phyloP scores from a whole-genome alignment of 2,329 filamentous ascomycete genomes.

The Pseudocercospora eumusae region DNA sequence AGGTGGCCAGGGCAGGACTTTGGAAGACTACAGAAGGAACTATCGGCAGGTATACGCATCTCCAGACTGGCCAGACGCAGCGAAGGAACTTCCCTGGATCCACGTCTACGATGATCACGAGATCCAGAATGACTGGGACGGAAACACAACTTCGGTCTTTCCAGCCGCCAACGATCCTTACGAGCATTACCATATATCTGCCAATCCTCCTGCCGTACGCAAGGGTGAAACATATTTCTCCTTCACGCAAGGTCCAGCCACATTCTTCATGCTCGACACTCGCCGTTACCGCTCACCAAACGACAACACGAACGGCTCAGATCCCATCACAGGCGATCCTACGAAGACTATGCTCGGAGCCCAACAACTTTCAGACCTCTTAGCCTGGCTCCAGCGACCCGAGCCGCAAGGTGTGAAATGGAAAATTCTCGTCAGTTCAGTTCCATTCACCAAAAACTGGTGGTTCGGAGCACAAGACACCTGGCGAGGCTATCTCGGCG shows the following conservation, averaged over 20 bases:
- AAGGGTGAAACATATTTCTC: slow-evolving; percentile 77
- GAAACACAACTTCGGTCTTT: slow-evolving; percentile 79
- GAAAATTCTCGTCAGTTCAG: slow-evolving; percentile 88
- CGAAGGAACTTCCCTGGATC: slow-evolving; percentile 87
- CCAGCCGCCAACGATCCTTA: slow-evolving; percentile 79
- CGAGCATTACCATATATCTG: slow-evolving; percentile 78
- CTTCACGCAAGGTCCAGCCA: slow-evolving; percentile 85
- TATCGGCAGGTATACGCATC: slow-evolving; percentile 96
- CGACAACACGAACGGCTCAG: slow-evolving; percentile 61
- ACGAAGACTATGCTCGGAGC: slow-evolving; percentile 83
- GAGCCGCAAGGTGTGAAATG: slow-evolving; percentile 79
- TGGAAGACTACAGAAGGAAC: slow-evolving; percentile 80
- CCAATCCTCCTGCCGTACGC: slow-evolving; percentile 71
- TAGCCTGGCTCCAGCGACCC: slow-evolving; percentile 71
- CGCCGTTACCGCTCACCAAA: slow-evolving; percentile 76
- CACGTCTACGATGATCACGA: slow-evolving; percentile 97
- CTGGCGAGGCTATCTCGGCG: slow-evolving; percentile 86
- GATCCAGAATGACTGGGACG: slow-evolving; percentile 90
- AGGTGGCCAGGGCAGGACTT: slow-evolving; percentile 68
- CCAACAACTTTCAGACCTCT: slow-evolving; percentile 75
- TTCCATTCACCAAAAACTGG: slow-evolving; percentile 99
- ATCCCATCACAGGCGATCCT: slow-evolving; percentile 47
- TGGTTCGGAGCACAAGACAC: slow-evolving; percentile 83
- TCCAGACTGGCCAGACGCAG: slow-evolving; percentile 79
- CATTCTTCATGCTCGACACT: slow-evolving; percentile 94